phyloP scores from a whole-genome alignment of 805 yeast genomes.

The Yarrowia bubula region DNA sequence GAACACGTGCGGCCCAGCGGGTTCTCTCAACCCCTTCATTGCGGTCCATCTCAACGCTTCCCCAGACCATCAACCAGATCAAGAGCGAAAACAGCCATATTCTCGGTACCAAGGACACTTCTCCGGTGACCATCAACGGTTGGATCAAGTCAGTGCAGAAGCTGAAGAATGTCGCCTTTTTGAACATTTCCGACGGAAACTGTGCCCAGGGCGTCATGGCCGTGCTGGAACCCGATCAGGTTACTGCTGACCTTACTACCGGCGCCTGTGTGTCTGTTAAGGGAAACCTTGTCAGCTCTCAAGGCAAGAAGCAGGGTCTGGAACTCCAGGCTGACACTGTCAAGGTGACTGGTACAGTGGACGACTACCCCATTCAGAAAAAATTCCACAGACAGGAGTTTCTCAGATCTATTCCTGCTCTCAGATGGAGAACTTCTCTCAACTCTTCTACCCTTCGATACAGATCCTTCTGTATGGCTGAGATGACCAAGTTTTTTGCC shows the following conservation, averaged over 20 bases:
- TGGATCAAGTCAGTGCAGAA: conserved; percentile 71
- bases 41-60: not conserved
- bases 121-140: conserved; percentile 56
- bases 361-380: conserved; percentile 78
- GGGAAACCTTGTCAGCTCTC: conserved; percentile 48
- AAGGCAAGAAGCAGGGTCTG: conserved; percentile 52
- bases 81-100: conserved; percentile 29
- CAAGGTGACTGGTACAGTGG: conserved; percentile 58
- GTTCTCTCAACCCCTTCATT: not conserved
- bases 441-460: conserved; percentile 66
- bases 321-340: conserved; percentile 50
- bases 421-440: conserved; percentile 71
- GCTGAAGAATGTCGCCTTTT: conserved; percentile 73
- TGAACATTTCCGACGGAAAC: conserved; percentile 81
- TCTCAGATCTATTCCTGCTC: conserved; percentile 69
- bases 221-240: conserved; percentile 41
- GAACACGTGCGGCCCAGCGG: not conserved
- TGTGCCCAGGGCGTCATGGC: conserved; percentile 54
- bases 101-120: not conserved
- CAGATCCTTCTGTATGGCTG: conserved; percentile 63
- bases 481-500: conserved; percentile 55
- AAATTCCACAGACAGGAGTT: conserved; percentile 65
- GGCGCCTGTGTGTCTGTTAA: conserved; percentile 48
- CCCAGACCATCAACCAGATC: conserved; percentile 23
- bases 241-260: conserved; percentile 38